phyloP scores from a whole-genome alignment of 2,329 filamentous ascomycete genomes.

The Epichloe baconii region DNA sequence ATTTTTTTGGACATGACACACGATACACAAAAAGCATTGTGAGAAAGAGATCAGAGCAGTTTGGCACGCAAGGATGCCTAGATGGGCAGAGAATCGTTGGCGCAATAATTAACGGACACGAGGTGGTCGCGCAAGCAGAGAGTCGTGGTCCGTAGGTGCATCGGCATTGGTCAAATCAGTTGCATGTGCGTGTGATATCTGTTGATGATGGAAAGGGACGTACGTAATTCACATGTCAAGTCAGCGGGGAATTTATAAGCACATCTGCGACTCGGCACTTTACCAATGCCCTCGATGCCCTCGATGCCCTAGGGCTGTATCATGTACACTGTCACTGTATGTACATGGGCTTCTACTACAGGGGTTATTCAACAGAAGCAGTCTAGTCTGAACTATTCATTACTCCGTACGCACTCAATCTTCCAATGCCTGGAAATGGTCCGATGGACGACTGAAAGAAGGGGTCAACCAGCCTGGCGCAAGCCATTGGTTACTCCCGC shows the following conservation, averaged over 20 bases:
- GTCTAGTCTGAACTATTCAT: no score
- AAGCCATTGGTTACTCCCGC: no score
- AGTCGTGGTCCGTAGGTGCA: not conserved
- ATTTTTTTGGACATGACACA: slow-evolving; percentile 1
- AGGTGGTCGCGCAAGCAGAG: not conserved
- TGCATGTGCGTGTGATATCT: not conserved
- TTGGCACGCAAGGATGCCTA: not conserved
- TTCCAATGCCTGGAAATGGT: no score
- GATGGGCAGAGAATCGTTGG: not conserved
- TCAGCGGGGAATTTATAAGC: not conserved
- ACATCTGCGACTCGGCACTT: no score
- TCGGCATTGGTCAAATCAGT: not conserved
- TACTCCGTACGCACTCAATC: no score
- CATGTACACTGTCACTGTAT: no score
- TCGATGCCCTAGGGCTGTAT: no score
- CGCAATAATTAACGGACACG: not conserved
- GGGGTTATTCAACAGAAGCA: no score
- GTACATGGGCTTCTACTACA: no score
- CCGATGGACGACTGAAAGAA: no score
- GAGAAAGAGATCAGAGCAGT: not conserved
- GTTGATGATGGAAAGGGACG: slow-evolving; percentile 1
- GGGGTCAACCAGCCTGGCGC: no score
- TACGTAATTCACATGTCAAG: not conserved
- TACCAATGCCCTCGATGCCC: no score
- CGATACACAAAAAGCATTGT: not conserved